These are phyloP conservation scores for Leptographium flavum DNA, from an alignment of 2,329 filamentous ascomycete genomes.

Conservation along the genomic window DNA sequence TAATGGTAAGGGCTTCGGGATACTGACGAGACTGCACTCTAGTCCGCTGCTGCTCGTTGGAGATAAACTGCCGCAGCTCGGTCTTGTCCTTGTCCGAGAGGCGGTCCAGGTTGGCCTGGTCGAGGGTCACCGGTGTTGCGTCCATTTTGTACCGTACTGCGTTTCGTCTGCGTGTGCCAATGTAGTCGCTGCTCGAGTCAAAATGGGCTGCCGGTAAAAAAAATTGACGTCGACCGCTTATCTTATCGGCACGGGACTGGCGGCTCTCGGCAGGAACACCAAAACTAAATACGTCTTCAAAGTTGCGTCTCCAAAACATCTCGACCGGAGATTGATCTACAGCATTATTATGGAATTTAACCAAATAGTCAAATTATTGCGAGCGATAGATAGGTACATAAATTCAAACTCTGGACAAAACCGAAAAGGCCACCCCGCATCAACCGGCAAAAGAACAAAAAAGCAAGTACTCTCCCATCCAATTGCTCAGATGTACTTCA, in stretches of 20 bases:
- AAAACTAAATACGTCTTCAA: neutral
- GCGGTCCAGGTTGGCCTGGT: conserved; percentile 52
- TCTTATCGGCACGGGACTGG: conserved; percentile 10
- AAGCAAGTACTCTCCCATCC: neutral
- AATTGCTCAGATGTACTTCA: conserved; percentile 27
- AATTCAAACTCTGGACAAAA: too few species aligned
- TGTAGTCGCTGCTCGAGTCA: too few species aligned
- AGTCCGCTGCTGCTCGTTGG: conserved; percentile 77
- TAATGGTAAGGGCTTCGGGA: neutral
- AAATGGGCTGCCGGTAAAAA: conserved; percentile 2
- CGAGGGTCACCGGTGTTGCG: conserved; percentile 16
- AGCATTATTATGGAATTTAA: neutral
- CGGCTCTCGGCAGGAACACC: too few species aligned
- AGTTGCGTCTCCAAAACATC: too few species aligned
- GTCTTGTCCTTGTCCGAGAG: conserved; percentile 72
- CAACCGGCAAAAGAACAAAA: neutral
- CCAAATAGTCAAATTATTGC: neutral
- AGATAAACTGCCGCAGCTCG: conserved; percentile 75
- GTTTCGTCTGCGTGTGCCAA: neutral
- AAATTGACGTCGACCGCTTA: conserved; percentile 7
- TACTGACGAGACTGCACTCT: conserved; percentile 45
- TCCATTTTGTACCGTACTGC: conserved; percentile 1
- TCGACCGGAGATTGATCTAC: too few species aligned
- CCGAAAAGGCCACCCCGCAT: too few species aligned
- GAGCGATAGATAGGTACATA: neutral